phyloP scores from a whole-genome alignment of 1,139 yeast genomes.

The Kurtzmaniella natalensis region DNA sequence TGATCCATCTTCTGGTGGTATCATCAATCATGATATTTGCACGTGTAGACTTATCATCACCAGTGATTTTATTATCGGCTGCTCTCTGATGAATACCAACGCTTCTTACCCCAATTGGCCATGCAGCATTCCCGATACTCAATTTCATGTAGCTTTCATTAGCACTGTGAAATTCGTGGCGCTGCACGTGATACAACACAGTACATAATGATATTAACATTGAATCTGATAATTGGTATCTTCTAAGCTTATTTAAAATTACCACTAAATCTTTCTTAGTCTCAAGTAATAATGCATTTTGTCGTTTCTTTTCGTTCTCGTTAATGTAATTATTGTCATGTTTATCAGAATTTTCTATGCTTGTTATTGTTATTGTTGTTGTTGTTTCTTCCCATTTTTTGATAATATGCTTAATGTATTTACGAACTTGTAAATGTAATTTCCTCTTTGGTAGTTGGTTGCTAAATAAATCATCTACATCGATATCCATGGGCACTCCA shows the following conservation, averaged over 20 bases:
- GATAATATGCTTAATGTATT: constrained; percentile 45
- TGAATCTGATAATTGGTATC: constrained; percentile 32
- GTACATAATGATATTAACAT: constrained; percentile 59
- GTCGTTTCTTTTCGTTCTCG: too few species aligned
- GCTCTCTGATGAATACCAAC: constrained; percentile 79
- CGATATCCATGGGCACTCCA: constrained; percentile 22
- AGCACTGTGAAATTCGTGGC: constrained; percentile 49
- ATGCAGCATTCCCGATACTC: constrained; percentile 84
- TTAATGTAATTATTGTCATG: too few species aligned
- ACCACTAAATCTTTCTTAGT: constrained; percentile 61
- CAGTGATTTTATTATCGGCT: constrained; percentile 40
- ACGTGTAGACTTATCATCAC: constrained; percentile 36
- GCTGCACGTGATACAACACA: constrained; percentile 57
- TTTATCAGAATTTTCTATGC: constrained; percentile 6
- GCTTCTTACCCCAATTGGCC: constrained; percentile 85
- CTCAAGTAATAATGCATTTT: constrained; percentile 34
- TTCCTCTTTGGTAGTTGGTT: constrained; percentile 21
- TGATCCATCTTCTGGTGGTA: constrained; percentile 70
- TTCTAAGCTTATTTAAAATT: constrained; percentile 55
- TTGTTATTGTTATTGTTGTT: too few species aligned
- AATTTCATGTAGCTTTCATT: constrained; percentile 69
- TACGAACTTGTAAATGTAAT: constrained; percentile 42
- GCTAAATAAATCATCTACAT: constrained; percentile 29
- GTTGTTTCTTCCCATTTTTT: constrained; percentile 37
- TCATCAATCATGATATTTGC: constrained; percentile 83